Evolutionary conservation across 2,329 filamentous ascomycete species (phyloP).

Genomic region (Aspergillus hortae): DNA sequence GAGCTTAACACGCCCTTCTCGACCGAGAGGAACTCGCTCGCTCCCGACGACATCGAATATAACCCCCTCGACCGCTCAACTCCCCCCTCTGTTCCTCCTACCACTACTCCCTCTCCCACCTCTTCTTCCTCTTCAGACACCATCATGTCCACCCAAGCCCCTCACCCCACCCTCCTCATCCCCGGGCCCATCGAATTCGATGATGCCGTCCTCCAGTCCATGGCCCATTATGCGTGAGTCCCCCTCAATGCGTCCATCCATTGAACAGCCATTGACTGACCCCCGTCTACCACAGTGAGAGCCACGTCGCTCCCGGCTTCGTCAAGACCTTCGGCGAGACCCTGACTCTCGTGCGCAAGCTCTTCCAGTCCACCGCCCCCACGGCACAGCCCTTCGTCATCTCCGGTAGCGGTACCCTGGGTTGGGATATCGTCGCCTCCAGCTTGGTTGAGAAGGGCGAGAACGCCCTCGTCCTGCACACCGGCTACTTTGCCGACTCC

Average conservation of each 20-base stretch:
- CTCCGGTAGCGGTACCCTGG: constrained; percentile 89
- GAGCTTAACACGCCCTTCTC: constrained; percentile 63
- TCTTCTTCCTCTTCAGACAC: constrained; percentile 13
- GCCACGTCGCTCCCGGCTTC: constrained; percentile 85
- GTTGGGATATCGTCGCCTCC: constrained; percentile 94
- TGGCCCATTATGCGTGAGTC: constrained; percentile 74
- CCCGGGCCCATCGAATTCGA: constrained; percentile 98
- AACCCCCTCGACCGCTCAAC: constrained; percentile 36
- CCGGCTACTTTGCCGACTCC: constrained; percentile 93
- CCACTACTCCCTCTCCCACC: constrained; percentile 3
- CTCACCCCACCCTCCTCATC: constrained; percentile 78
- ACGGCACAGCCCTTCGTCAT: constrained; percentile 87
- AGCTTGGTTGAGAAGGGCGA: constrained; percentile 89
- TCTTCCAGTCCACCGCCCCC: constrained; percentile 86
- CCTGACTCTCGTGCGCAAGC: constrained; percentile 79
- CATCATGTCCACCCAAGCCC: constrained; percentile 57
- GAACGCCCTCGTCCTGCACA: constrained; percentile 87
- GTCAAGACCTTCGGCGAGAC: constrained; percentile 89
- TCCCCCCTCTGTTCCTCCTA: constrained; percentile 19
- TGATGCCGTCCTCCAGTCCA: constrained; percentile 90
- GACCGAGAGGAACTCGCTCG: constrained; percentile 52
- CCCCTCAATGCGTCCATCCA: constrained; percentile 1
- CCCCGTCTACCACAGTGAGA: constrained; percentile 62
- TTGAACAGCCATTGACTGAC: constrained; percentile 4
- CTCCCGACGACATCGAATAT: constrained; percentile 54